Evolutionary conservation across 768 basidiomycete genomes (phyloP).

Genomic region (Sarcomyxa edulis): DNA sequence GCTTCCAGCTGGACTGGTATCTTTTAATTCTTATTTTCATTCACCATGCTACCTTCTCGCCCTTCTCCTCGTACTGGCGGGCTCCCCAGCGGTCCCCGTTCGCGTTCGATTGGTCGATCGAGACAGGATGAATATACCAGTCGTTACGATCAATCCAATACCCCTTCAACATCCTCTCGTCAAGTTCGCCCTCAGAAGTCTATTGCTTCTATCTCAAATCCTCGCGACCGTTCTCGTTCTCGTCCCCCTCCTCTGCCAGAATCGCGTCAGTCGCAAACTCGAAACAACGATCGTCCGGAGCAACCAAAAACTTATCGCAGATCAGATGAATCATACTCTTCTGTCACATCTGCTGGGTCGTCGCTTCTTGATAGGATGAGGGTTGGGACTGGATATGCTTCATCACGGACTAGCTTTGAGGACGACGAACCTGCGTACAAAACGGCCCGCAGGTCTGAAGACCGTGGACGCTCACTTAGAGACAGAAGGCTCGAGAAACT

Average conservation of each 20-base stretch:
- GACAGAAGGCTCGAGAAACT: background rate
- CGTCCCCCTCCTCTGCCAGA: conserved; percentile 7
- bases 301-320: conserved; percentile 9
- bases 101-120: too few species aligned
- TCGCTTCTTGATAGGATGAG: conserved; percentile 33
- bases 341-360: conserved; percentile 22
- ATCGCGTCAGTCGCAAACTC: conserved; percentile 10
- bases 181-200: too few species aligned
- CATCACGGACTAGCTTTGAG: conserved; percentile 40
- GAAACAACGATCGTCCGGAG: conserved; percentile 7
- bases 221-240: conserved; percentile 5
- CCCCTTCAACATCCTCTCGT: too few species aligned
- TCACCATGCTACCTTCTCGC: conserved; percentile 12
- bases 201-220: too few species aligned
- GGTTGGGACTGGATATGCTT: conserved; percentile 23
- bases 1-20: conserved; percentile 19
- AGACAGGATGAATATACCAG: too few species aligned
- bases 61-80: conserved; percentile 21
- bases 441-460: conserved; percentile 4
- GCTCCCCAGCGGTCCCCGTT: conserved; percentile 32
- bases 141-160: too few species aligned
- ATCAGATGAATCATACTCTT: conserved; percentile 19
- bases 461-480: conserved; percentile 4
- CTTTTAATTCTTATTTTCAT: conserved; percentile 4
- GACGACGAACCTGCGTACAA: conserved; percentile 22